Evolutionary conservation across 176 grass and related monocot species (phyloP).

Genomic region (Chrysopogon serrulatus): DNA sequence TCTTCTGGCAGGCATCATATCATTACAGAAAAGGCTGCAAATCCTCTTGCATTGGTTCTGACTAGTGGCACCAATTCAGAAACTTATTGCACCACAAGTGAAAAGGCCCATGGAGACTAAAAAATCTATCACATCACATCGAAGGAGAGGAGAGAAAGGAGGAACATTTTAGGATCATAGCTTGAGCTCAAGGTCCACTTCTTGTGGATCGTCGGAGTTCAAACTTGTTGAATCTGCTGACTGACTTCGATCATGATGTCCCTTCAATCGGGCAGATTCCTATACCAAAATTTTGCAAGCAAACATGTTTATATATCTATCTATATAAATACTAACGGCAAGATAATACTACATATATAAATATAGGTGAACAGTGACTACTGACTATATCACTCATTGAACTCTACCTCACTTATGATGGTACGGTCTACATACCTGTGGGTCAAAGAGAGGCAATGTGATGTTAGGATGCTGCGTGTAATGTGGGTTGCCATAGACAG

Average conservation of each 20-base stretch:
- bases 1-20: constrained; percentile 31
- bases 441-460: constrained; percentile 48
- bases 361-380: neutral
- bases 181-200: constrained; percentile 78
- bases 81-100: constrained; percentile 56
- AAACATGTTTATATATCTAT: neutral
- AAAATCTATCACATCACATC: constrained; percentile 20
- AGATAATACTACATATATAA: too few species aligned
- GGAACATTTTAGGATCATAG: constrained; percentile 45
- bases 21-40: constrained; percentile 20
- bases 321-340: neutral
- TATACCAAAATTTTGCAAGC: constrained; percentile 16
- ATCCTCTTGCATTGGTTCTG: constrained; percentile 29
- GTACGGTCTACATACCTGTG: constrained; percentile 39
- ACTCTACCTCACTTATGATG: neutral
- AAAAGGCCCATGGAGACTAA: constrained; percentile 22
- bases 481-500: constrained; percentile 29
- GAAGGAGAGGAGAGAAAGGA: neutral
- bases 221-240: constrained; percentile 51
- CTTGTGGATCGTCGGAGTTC: constrained; percentile 56
- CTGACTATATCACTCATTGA: neutral
- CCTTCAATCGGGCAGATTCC: constrained; percentile 33
- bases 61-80: constrained; percentile 44
- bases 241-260: constrained; percentile 50
- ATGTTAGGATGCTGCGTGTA: constrained; percentile 26